Conservation (phyloP, 2,329 filamentous ascomycete genomes). For the Aphanoascus verrucosus region DNA sequence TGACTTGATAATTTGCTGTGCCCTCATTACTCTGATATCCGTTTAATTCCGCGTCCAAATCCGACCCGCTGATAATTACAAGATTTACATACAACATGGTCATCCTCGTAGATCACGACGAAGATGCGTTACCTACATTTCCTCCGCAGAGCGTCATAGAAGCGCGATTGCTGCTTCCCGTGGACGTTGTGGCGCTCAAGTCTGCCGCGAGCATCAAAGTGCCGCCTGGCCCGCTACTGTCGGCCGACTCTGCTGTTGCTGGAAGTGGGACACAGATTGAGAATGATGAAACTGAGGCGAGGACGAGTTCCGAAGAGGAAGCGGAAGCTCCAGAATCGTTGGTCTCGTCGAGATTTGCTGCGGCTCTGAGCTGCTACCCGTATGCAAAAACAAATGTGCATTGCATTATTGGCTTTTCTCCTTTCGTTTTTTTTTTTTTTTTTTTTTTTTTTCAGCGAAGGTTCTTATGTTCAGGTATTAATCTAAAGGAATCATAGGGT, state of each 20-base stretch:
- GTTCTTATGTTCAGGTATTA: slow-evolving; percentile 7
- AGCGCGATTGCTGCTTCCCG: background rate
- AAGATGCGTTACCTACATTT: slow-evolving; percentile 21
- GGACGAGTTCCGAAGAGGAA: background rate
- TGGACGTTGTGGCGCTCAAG: background rate
- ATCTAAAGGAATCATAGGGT: slow-evolving; percentile 47
- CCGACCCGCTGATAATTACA: background rate
- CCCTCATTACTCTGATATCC: background rate
- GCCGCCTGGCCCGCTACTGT: background rate
- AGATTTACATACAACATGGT: slow-evolving; percentile 34
- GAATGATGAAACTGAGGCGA: background rate
- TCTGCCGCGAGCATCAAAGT: background rate
- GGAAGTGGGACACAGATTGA: slow-evolving; percentile 11
- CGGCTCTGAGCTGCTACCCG: slow-evolving; percentile 41
- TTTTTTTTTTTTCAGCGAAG: background rate
- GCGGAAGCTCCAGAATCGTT: background rate
- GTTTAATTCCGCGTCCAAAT: background rate
- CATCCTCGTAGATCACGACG: slow-evolving; percentile 39
- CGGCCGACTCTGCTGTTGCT: slow-evolving; percentile 12
- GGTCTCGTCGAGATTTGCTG: slow-evolving; percentile 24
- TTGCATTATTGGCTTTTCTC: background rate
- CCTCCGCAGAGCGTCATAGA: background rate
- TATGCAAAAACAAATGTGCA: slow-evolving; percentile 23
- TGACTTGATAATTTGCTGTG: too few species aligned
- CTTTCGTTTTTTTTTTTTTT: background rate